Evolutionary conservation across 1,284 basidiomycete species (phyloP).

Genomic region (Pseudozyma sp.): DNA sequence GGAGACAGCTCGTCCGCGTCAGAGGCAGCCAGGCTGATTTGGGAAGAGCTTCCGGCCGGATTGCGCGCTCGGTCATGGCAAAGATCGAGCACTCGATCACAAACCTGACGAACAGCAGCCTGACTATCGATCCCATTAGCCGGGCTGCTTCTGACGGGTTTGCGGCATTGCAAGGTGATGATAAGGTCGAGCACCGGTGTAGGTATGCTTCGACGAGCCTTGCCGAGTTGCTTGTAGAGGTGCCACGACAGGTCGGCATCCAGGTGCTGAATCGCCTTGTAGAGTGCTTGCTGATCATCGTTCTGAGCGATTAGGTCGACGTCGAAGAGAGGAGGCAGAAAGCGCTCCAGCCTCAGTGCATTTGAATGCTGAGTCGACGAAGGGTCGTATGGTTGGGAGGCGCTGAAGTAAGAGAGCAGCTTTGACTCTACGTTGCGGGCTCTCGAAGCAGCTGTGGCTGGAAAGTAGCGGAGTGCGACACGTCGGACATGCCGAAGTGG

Average conservation of each 20-base stretch:
- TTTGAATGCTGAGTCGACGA: not conserved
- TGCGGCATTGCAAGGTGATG: constrained; percentile 38
- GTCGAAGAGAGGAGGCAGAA: constrained; percentile 30
- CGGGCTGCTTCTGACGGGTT: constrained; percentile 17
- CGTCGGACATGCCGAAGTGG: not conserved
- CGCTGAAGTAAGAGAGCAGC: constrained; percentile 31
- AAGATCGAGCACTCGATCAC: constrained; percentile 27
- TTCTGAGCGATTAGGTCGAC: constrained; percentile 12
- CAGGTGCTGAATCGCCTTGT: constrained; percentile 18
- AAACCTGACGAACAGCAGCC: constrained; percentile 24
- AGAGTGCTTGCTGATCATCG: constrained; percentile 16
- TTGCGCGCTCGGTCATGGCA: constrained; percentile 18
- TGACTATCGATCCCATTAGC: constrained; percentile 11
- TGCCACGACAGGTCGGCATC: constrained; percentile 37
- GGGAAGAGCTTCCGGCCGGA: constrained; percentile 13
- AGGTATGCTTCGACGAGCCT: constrained; percentile 11
- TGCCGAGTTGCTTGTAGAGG: constrained; percentile 30
- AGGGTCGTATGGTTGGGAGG: constrained; percentile 20
- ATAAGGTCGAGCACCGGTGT: constrained; percentile 22
- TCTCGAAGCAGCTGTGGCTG: not conserved
- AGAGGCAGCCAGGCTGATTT: not conserved
- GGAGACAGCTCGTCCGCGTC: constrained; percentile 1
- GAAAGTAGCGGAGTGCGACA: not conserved
- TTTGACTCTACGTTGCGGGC: constrained; percentile 4
- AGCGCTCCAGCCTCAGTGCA: constrained; percentile 14